Evolutionary conservation across 2,329 filamentous ascomycete species (phyloP).

Genomic region (Xylariales sp.): DNA sequence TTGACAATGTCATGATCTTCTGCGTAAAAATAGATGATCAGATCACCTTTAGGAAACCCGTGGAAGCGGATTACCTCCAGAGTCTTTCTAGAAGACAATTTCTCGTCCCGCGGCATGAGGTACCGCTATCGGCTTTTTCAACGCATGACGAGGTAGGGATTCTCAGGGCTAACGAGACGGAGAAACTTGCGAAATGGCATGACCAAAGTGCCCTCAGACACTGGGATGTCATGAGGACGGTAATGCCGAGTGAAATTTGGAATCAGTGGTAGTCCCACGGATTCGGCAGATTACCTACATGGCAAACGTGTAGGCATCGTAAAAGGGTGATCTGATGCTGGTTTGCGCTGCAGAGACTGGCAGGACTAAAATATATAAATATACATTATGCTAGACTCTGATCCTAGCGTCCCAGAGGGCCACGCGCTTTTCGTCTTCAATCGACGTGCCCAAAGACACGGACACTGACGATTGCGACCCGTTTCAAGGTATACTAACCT

Average conservation of each 20-base stretch:
- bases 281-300: background rate
- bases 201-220: slow-evolving; percentile 82
- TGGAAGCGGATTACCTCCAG: slow-evolving; percentile 73
- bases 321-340: background rate
- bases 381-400: slow-evolving; percentile 1
- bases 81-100: slow-evolving; percentile 77
- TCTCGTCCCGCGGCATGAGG: slow-evolving; percentile 78
- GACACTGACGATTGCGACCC: background rate
- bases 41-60: slow-evolving; percentile 75
- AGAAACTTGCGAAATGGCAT: slow-evolving; percentile 77
- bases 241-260: slow-evolving; percentile 84
- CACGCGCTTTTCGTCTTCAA: background rate
- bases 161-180: slow-evolving; percentile 72
- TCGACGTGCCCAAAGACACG: background rate
- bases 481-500: background rate
- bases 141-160: slow-evolving; percentile 61
- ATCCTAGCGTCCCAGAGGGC: background rate
- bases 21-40: slow-evolving; percentile 75
- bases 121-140: slow-evolving; percentile 64
- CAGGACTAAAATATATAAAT: slow-evolving; percentile 1
- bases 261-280: slow-evolving; percentile 76
- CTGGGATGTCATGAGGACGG: slow-evolving; percentile 90
- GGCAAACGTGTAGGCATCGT: background rate
- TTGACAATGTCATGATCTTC: slow-evolving; percentile 97
- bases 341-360: background rate